Percentiles rank a stretch among this genome's conserved stretches.
Evolutionary conservation across 805 yeast genomes (phyloP).

Genomic region (Lipomyces mesembrius): DNA sequence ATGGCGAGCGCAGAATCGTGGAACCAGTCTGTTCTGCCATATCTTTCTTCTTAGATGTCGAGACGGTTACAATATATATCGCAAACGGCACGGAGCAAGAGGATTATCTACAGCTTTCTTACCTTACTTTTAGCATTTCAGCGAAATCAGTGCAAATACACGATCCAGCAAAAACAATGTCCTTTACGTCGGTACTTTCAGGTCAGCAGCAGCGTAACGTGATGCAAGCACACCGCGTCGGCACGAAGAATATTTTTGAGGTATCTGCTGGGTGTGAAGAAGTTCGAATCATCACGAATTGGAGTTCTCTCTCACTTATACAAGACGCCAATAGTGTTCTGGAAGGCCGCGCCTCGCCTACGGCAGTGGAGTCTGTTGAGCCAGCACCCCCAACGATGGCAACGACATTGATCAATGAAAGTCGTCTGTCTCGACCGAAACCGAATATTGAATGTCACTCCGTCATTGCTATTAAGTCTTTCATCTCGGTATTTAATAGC

Average conservation of each 20-base stretch:
- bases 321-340: constrained; percentile 16
- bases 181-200: not conserved
- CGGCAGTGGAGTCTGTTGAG: not conserved
- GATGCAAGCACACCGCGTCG: constrained; percentile 3
- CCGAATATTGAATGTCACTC: constrained; percentile 14
- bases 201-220: not conserved
- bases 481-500: constrained; percentile 16
- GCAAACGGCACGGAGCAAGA: constrained; percentile 45
- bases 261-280: constrained; percentile 28
- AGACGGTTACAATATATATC: constrained; percentile 43
- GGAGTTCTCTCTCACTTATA: constrained; percentile 20
- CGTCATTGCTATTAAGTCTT: constrained; percentile 18
- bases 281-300: constrained; percentile 19
- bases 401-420: not conserved
- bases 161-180: not conserved
- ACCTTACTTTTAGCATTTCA: constrained; percentile 40
- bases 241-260: not conserved
- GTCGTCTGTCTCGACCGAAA: not conserved
- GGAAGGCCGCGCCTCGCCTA: not conserved
- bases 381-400: not conserved
- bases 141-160: not conserved
- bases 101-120: constrained; percentile 45
- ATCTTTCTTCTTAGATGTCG: constrained; percentile 44
- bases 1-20: constrained; percentile 36
- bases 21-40: constrained; percentile 16